These are phyloP conservation scores for Trichocladium uniseriatum DNA, from an alignment of 495 filamentous ascomycete genomes.

Conservation along the genomic window DNA sequence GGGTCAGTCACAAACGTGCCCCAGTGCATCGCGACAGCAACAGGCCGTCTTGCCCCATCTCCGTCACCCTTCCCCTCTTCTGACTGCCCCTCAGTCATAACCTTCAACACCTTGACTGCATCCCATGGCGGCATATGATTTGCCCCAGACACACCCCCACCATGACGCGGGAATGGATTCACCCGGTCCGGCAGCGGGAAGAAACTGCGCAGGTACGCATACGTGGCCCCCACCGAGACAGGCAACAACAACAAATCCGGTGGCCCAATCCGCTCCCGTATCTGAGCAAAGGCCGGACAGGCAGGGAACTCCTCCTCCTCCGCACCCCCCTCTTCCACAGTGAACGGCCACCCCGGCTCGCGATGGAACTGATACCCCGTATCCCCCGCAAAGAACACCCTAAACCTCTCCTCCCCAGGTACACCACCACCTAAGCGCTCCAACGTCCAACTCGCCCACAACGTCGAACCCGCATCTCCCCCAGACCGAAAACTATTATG, in stretches of 20 bases:
- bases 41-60: not conserved
- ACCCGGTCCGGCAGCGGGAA: conserved; percentile 19
- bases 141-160: conserved; percentile 15
- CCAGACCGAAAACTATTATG: conserved; percentile 35
- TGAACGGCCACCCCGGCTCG: conserved; percentile 17
- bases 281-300: conserved; percentile 23
- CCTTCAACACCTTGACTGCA: conserved; percentile 21
- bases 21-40: conserved; percentile 29
- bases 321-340: not conserved
- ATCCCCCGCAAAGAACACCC: conserved; percentile 26
- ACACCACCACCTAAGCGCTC: conserved; percentile 1
- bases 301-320: conserved; percentile 9
- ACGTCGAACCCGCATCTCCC: conserved; percentile 24
- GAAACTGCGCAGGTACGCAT: conserved; percentile 23
- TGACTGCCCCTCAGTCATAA: conserved; percentile 13
- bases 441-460: conserved; percentile 50
- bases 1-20: conserved; percentile 27
- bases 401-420: not conserved
- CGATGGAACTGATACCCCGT: conserved; percentile 27
- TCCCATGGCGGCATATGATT: conserved; percentile 30
- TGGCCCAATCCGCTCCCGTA: conserved; percentile 13
- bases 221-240: conserved; percentile 22
- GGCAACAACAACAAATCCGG: conserved; percentile 23
- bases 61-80: not conserved
- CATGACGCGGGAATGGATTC: conserved; percentile 22